Conservation (phyloP, 441 rosid genomes). For the Lepidium campestre region DNA sequence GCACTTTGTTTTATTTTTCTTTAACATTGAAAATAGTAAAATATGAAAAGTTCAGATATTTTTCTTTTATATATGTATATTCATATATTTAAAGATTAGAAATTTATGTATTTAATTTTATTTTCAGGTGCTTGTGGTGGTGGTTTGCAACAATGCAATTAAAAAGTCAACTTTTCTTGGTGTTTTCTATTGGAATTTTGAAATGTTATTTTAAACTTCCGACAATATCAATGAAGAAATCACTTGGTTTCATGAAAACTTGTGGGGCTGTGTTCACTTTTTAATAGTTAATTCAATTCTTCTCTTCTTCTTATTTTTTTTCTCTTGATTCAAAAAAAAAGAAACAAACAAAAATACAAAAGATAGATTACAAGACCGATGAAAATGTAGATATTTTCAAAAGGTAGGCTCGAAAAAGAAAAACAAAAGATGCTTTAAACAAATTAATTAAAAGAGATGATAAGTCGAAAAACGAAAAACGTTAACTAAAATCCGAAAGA, state of each 20-base stretch:
- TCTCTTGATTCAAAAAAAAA: no score
- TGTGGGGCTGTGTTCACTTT: neutral
- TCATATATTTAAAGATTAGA: neutral
- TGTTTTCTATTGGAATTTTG: neutral
- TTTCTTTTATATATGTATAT: neutral
- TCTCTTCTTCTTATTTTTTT: no score
- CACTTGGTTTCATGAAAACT: neutral
- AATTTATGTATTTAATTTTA: neutral
- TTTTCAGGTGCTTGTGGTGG: constrained; percentile 18
- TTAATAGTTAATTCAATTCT: neutral
- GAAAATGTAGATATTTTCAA: no score
- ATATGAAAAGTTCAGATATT: neutral
- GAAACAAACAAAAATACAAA: no score
- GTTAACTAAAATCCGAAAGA: no score
- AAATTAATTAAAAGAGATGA: no score
- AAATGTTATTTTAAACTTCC: neutral
- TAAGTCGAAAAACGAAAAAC: no score
- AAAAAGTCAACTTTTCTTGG: neutral
- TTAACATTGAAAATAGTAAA: neutral
- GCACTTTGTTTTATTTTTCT: neutral
- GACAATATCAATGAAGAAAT: neutral
- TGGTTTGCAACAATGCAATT: constrained; percentile 1
- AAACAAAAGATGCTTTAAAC: no score
- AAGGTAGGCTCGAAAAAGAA: no score
- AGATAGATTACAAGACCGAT: no score